phyloP scores from a whole-genome alignment of 768 basidiomycete species.

The Pisolithus marmoratus region DNA sequence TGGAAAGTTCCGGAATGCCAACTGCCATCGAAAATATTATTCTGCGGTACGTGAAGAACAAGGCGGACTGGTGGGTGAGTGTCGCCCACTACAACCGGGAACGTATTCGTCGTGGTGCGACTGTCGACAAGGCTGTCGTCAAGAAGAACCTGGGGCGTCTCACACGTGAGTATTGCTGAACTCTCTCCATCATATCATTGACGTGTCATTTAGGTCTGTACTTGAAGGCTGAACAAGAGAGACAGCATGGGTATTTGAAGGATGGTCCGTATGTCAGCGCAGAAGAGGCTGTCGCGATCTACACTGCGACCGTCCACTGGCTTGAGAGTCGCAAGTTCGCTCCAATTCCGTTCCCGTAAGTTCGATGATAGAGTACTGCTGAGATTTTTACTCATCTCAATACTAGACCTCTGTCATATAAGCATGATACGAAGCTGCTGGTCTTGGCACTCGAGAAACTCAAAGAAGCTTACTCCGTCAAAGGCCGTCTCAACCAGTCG shows the following conservation, averaged over 20 bases:
- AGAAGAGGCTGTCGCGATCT: constrained; percentile 98
- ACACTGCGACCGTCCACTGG: constrained; percentile 99
- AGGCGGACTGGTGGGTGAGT: constrained; percentile 96
- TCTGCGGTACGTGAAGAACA: constrained; percentile 96
- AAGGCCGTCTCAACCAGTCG: constrained; percentile 95
- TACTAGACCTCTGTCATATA: constrained; percentile 85
- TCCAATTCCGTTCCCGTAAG: constrained; percentile 96
- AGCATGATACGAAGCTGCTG: constrained; percentile 97
- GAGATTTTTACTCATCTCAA: not conserved
- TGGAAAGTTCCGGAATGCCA: constrained; percentile 99
- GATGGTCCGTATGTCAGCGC: constrained; percentile 99
- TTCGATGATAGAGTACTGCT: constrained; percentile 5
- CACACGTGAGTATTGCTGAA: constrained; percentile 57
- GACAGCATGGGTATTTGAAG: constrained; percentile 97
- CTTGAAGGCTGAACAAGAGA: constrained; percentile 97
- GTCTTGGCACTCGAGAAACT: constrained; percentile 96
- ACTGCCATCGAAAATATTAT: constrained; percentile 99
- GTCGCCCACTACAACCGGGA: constrained; percentile 98
- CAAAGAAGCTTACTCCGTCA: constrained; percentile 98
- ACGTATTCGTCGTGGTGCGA: constrained; percentile 93
- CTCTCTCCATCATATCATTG: constrained; percentile 4
- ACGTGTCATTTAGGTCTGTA: constrained; percentile 55
- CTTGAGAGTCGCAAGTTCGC: constrained; percentile 96
- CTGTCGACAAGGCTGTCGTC: constrained; percentile 96
- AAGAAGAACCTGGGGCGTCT: constrained; percentile 99